Conservation (phyloP, 805 yeast species). For the Saccharomycopsis oosterbeekiorum region DNA sequence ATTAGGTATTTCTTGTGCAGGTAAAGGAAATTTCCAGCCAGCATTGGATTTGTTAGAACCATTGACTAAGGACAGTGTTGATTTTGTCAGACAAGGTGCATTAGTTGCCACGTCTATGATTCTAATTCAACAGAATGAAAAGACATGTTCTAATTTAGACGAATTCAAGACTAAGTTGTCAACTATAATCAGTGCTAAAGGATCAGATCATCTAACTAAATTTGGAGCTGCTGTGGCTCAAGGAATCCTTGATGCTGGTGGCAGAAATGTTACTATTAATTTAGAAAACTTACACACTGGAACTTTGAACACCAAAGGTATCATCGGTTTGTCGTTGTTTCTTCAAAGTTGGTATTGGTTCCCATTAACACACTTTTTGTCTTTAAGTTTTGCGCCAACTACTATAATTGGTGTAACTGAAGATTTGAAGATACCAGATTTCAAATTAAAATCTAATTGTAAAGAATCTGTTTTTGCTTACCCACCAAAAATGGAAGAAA, state of each 20-base stretch:
- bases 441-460: slow-evolving; percentile 71
- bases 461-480: slow-evolving; percentile 74
- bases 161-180: slow-evolving; percentile 66
- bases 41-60: slow-evolving; percentile 93
- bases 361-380: slow-evolving; percentile 89
- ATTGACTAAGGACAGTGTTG: slow-evolving; percentile 85
- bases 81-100: slow-evolving; percentile 97
- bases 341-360: slow-evolving; percentile 98
- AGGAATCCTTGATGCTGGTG: slow-evolving; percentile 96
- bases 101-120: slow-evolving; percentile 87
- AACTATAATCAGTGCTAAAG: slow-evolving; percentile 72
- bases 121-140: slow-evolving; percentile 79
- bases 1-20: slow-evolving; percentile 94
- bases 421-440: slow-evolving; percentile 79
- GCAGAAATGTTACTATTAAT: slow-evolving; percentile 91
- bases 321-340: slow-evolving; percentile 85
- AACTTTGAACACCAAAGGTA: slow-evolving; percentile 80
- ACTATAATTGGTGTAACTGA: slow-evolving; percentile 77
- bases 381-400: slow-evolving; percentile 88
- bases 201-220: slow-evolving; percentile 93
- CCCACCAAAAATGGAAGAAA: slow-evolving; percentile 80
- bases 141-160: slow-evolving; percentile 68
- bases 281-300: slow-evolving; percentile 84
- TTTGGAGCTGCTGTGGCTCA: slow-evolving; percentile 96
- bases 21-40: slow-evolving; percentile 66